Conservation (phyloP, 192 early-diverging fungal species). For the Coemansia sp. region DNA sequence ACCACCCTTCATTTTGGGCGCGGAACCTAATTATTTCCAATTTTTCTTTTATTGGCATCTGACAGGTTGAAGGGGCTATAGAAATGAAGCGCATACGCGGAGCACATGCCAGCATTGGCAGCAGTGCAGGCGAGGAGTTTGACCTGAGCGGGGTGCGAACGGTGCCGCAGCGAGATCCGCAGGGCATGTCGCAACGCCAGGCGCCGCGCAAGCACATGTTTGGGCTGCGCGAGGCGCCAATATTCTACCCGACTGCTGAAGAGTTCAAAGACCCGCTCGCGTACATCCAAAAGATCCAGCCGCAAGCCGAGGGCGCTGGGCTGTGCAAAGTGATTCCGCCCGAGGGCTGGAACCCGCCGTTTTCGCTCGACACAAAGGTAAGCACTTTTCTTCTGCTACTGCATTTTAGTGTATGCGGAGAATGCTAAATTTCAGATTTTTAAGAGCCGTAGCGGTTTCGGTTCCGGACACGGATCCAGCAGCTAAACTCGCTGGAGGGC, state of each 20-base stretch:
- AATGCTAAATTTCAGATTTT: background rate
- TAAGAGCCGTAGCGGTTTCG: constrained; percentile 67
- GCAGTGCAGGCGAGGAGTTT: constrained; percentile 14
- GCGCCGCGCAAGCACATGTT: constrained; percentile 58
- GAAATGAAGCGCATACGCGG: constrained; percentile 47
- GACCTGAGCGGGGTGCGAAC: constrained; percentile 29
- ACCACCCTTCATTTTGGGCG: background rate
- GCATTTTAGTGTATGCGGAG: background rate
- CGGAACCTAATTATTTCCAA: background rate
- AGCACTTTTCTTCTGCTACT: constrained; percentile 40
- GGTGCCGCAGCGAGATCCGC: constrained; percentile 28
- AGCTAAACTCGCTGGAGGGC: constrained; percentile 90
- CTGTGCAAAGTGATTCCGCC: constrained; percentile 95
- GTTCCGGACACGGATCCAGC: constrained; percentile 86
- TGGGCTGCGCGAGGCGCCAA: constrained; percentile 73
- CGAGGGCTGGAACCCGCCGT: constrained; percentile 77
- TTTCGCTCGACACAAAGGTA: constrained; percentile 76
- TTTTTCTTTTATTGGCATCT: background rate
- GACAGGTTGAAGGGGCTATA: background rate
- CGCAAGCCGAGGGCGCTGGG: constrained; percentile 75
- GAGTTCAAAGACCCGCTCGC: constrained; percentile 83
- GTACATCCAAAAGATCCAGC: constrained; percentile 81
- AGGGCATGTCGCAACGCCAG: constrained; percentile 27
- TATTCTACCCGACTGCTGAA: constrained; percentile 74
- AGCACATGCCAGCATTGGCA: constrained; percentile 21